These are phyloP conservation scores for Isatis tinctoria DNA, from an alignment of 345 rosid genomes.

Conservation along the genomic window DNA sequence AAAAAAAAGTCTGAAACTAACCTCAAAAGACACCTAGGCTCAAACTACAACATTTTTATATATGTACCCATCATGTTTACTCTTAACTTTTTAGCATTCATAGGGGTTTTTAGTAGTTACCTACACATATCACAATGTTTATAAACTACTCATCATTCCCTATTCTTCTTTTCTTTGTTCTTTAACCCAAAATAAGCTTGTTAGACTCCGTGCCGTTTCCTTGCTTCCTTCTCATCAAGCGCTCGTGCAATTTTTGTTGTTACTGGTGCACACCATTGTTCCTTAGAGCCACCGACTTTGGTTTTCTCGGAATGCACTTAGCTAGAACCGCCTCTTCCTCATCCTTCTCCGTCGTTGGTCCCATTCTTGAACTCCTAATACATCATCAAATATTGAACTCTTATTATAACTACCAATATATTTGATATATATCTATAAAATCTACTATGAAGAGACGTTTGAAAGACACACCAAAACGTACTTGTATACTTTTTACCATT, in stretches of 20 bases:
- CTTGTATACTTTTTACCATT: conserved; percentile 23
- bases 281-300: conserved; percentile 32
- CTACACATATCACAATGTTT: conserved; percentile 29
- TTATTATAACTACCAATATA: not conserved
- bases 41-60: conserved; percentile 18
- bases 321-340: conserved; percentile 38
- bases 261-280: conserved; percentile 24
- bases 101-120: not conserved
- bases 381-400: not conserved
- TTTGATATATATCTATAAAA: not conserved
- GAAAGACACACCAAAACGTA: conserved; percentile 15
- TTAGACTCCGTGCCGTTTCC: conserved; percentile 12
- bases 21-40: conserved; percentile 15
- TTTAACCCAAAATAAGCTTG: conserved; percentile 9
- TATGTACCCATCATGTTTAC: conserved; percentile 24
- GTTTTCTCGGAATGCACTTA: conserved; percentile 49
- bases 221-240: conserved; percentile 16
- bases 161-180: conserved; percentile 10
- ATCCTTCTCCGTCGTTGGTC: conserved; percentile 25
- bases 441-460: not conserved
- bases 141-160: conserved; percentile 18
- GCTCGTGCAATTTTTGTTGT: conserved; percentile 12
- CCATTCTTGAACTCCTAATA: conserved; percentile 44
- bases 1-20: not conserved
- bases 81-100: not conserved